These are phyloP conservation scores for Citrus glauca DNA, from an alignment of 345 rosid species.

Conservation along the genomic window DNA sequence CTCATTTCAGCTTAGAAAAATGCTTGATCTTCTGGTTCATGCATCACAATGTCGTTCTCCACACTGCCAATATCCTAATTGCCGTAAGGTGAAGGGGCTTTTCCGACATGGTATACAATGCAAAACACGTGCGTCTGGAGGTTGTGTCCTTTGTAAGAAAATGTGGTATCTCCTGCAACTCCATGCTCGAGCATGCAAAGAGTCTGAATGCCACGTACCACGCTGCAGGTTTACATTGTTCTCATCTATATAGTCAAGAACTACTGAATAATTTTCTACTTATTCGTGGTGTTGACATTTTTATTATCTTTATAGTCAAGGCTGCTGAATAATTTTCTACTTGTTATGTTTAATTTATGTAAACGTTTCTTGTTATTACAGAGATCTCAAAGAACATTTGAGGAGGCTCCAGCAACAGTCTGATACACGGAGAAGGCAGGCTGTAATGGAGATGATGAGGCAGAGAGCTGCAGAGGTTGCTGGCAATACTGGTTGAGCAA, in stretches of 20 bases:
- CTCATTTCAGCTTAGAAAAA: conserved; percentile 82
- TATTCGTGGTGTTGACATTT: conserved; percentile 25
- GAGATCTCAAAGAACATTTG: conserved; percentile 92
- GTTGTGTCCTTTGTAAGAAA: conserved; percentile 88
- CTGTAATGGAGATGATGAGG: conserved; percentile 99
- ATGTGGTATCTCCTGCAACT: conserved; percentile 99
- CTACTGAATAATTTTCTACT: background rate
- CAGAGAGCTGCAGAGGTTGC: conserved; percentile 99
- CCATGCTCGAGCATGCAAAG: conserved; percentile 99
- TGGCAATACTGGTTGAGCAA: conserved; percentile 58
- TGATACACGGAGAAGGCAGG: conserved; percentile 97
- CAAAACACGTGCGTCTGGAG: conserved; percentile 86
- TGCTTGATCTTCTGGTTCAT: conserved; percentile 99
- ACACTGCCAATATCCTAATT: conserved; percentile 88
- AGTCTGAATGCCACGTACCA: conserved; percentile 88
- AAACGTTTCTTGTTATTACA: conserved; percentile 31
- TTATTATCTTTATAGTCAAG: background rate
- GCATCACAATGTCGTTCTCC: conserved; percentile 88
- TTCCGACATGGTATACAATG: conserved; percentile 94
- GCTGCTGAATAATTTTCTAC: background rate
- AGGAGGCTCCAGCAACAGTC: conserved; percentile 95
- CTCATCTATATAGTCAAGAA: background rate
- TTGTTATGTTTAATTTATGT: background rate
- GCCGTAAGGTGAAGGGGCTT: conserved; percentile 95
- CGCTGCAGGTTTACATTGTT: conserved; percentile 74